A percentile compares a stretch with the other conserved stretches of the same genome.
Conservation (phyloP, 768 basidiomycete species). For the Lepiota venenata region DNA sequence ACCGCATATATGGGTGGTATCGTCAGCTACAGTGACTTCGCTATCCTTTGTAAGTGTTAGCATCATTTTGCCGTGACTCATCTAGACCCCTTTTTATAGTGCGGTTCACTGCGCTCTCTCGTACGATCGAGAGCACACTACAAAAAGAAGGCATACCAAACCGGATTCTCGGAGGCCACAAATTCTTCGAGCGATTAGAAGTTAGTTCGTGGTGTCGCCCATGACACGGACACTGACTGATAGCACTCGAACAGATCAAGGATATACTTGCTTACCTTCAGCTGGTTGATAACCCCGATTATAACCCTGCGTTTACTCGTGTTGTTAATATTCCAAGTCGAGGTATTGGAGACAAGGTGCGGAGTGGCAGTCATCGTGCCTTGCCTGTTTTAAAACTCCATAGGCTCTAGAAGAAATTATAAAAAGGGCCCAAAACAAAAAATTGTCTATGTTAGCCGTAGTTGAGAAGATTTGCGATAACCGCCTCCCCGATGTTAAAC, state of each 20-base stretch:
- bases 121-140: slow-evolving; percentile 69
- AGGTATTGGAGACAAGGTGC: slow-evolving; percentile 77
- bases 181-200: slow-evolving; percentile 85
- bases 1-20: slow-evolving; percentile 73
- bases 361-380: background rate
- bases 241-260: slow-evolving; percentile 51
- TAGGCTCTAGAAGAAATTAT: slow-evolving; percentile 64
- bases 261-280: slow-evolving; percentile 82
- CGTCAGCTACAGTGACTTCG: slow-evolving; percentile 74
- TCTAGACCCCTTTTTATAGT: slow-evolving; percentile 39
- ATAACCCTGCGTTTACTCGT: slow-evolving; percentile 65
- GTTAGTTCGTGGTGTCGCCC: slow-evolving; percentile 28
- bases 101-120: slow-evolving; percentile 77
- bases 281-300: slow-evolving; percentile 69
- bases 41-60: slow-evolving; percentile 62
- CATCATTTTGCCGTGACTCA: background rate
- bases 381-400: background rate
- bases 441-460: slow-evolving; percentile 52
- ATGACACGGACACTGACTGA: background rate
- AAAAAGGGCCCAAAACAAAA: slow-evolving; percentile 44
- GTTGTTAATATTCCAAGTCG: slow-evolving; percentile 71
- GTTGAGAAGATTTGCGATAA: slow-evolving; percentile 64
- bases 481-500: slow-evolving; percentile 60
- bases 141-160: slow-evolving; percentile 79
- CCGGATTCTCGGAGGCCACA: slow-evolving; percentile 73